Base-by-base conservation (phyloP, 2,329 filamentous ascomycete genomes). In the Fusarium tanahbumbuense region DNA sequence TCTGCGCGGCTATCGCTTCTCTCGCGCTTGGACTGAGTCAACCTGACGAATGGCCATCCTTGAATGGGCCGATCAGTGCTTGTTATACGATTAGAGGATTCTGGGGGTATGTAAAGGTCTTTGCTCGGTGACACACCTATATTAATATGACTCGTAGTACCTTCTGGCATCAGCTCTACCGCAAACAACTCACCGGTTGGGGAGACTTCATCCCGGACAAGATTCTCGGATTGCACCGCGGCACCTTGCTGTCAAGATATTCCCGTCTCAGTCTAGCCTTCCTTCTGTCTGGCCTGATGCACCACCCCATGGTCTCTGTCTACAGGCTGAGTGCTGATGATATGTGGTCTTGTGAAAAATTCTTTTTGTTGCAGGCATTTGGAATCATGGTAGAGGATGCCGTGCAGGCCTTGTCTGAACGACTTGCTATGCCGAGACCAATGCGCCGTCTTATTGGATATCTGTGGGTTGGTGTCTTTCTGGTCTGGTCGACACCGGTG, bases 141-240 rank as follows among this genome's bases (percentile, higher is more conserved):
- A 8, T 32, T 60, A 15, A 37, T 13, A 4, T 3, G 0, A 3
- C 4, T 5, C 0, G 9, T 1, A 64, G 60, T 3, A 63, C 45
- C 0, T 64, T 63, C 3, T 64, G 61, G 61, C 61, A 64, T 41
- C 58, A 20, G 2, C 49, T 63, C 8, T 64, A 45, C 9, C 61
- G 58, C 2, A 63, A 32, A 40, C 10, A 28, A 3, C 13, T 64
- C 2, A 12, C 44, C 0, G 37, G 49, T 1, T 64, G 44, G 37
- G 61, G 61, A 15, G 44, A 64, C 6, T 40, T 64, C 10, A 13
- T 64, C 5, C n/a, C 58, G 0, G 58, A 64, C 4, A 63, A 8
- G 1, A 25, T 56, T 5, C 20, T 63, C 0, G 5, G 7, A 1
- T 3, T 64, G 4, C 44, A 12, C 13, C 58, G 61, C 0, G 58